These are phyloP conservation scores for Phlebiopsis gigantea DNA, from an alignment of 768 basidiomycete species.

Conservation along the genomic window DNA sequence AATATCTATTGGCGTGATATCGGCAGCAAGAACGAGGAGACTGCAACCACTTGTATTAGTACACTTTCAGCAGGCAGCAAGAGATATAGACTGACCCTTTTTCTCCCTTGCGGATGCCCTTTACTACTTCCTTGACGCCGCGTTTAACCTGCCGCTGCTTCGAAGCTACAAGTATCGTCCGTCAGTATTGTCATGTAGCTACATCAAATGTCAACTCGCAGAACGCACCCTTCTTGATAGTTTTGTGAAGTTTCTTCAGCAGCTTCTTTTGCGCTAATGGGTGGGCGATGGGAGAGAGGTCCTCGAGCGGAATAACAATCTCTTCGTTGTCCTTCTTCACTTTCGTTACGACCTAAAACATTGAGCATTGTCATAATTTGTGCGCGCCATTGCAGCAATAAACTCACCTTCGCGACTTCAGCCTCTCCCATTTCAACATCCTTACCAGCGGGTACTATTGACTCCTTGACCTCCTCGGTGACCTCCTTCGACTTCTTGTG, in stretches of 20 bases:
- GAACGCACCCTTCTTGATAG: conserved; percentile 78
- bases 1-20: conserved; percentile 98
- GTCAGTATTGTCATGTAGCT: not conserved
- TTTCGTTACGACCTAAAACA: conserved; percentile 47
- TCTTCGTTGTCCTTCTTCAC: conserved; percentile 61
- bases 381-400: not conserved
- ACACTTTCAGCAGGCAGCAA: not conserved
- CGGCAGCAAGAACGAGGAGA: conserved; percentile 87
- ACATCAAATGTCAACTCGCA: not conserved
- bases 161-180: conserved; percentile 53
- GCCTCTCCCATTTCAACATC: conserved; percentile 47
- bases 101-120: conserved; percentile 95
- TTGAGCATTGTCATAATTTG: not conserved
- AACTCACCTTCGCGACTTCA: conserved; percentile 29
- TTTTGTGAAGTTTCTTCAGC: conserved; percentile 90
- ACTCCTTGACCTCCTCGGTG: conserved; percentile 20
- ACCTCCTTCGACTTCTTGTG: conserved; percentile 49
- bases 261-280: conserved; percentile 94
- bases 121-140: conserved; percentile 98
- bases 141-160: conserved; percentile 94
- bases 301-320: conserved; percentile 64
- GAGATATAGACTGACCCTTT: conserved; percentile 65
- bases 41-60: conserved; percentile 31
- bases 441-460: conserved; percentile 23
- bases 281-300: conserved; percentile 90